These are phyloP conservation scores for Moniliella sp. DNA, from an alignment of 1,284 basidiomycete genomes.

Conservation along the genomic window DNA sequence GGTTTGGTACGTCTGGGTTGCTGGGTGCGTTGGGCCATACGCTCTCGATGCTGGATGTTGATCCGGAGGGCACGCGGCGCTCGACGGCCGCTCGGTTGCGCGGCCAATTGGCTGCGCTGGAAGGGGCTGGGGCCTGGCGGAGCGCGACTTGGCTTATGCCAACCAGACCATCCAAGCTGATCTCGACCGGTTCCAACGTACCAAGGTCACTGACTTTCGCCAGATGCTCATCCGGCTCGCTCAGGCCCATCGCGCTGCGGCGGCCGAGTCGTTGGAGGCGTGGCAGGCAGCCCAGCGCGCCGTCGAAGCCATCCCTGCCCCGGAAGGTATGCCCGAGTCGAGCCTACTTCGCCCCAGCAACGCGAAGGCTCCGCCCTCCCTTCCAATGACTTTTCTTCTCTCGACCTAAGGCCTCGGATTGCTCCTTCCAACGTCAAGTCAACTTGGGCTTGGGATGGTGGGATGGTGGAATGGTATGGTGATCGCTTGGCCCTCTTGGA, in stretches of 20 bases:
- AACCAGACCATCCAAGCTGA: slow-evolving; percentile 90
- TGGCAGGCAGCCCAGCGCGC: slow-evolving; percentile 88
- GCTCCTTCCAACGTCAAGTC: too few species aligned
- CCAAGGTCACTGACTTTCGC: slow-evolving; percentile 84
- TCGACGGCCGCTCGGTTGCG: slow-evolving; percentile 79
- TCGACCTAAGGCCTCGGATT: too few species aligned
- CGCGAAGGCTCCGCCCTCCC: too few species aligned
- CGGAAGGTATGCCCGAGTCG: slow-evolving; percentile 14
- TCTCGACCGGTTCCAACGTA: slow-evolving; percentile 87
- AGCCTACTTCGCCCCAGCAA: too few species aligned
- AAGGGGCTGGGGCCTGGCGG: slow-evolving; percentile 22
- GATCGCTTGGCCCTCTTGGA: too few species aligned
- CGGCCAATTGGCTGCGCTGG: slow-evolving; percentile 5
- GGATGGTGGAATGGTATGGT: too few species aligned
- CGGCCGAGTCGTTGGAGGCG: slow-evolving; percentile 78
- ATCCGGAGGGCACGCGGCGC: slow-evolving; percentile 79
- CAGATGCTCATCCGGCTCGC: slow-evolving; percentile 80
- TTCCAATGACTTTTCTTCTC: too few species aligned
- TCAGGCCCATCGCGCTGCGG: slow-evolving; percentile 72
- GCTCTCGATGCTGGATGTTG: slow-evolving; percentile 90
- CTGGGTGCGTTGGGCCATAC: slow-evolving; percentile 81
- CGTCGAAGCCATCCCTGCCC: slow-evolving; percentile 54
- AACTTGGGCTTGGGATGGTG: too few species aligned
- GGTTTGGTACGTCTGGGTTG: too few species aligned
- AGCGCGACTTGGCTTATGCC: slow-evolving; percentile 61